Conservation (phyloP, 2,329 filamentous ascomycete species). For the Trichoderma sp. region DNA sequence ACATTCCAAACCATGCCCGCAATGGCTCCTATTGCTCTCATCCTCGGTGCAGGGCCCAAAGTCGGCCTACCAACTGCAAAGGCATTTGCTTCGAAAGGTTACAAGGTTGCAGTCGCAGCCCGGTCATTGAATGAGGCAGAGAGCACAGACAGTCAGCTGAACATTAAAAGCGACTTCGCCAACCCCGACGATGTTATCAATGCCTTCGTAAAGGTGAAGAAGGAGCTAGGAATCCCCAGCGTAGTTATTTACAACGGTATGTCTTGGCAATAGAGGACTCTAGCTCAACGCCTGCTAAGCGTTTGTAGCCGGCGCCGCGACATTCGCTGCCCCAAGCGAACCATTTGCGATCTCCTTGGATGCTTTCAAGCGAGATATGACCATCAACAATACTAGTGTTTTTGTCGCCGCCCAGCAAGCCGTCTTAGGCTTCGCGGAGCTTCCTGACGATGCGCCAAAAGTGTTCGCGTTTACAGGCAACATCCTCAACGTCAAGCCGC, state of each 20-base stretch:
- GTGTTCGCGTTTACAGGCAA: constrained; percentile 21
- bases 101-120: constrained; percentile 19
- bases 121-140: constrained; percentile 20
- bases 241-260: constrained; percentile 23
- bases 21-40: constrained; percentile 11
- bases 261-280: background rate
- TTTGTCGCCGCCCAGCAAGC: constrained; percentile 17
- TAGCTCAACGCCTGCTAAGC: background rate
- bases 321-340: constrained; percentile 1
- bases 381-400: constrained; percentile 14
- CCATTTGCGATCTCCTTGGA: constrained; percentile 18
- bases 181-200: constrained; percentile 14
- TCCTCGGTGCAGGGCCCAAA: constrained; percentile 11
- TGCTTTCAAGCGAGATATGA: constrained; percentile 9
- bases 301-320: constrained; percentile 10
- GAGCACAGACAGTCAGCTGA: constrained; percentile 7
- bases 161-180: constrained; percentile 20
- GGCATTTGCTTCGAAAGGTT: constrained; percentile 11
- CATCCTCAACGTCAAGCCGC: constrained; percentile 18
- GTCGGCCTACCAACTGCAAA: background rate
- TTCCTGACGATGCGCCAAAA: constrained; percentile 1
- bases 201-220: constrained; percentile 13
- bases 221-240: background rate
- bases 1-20: constrained; percentile 3
- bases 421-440: constrained; percentile 4